Percentiles rank a stretch among this genome's conserved stretches.
Evolutionary conservation across 495 filamentous ascomycete species (phyloP).

Genomic region (Neurospora discreta): DNA sequence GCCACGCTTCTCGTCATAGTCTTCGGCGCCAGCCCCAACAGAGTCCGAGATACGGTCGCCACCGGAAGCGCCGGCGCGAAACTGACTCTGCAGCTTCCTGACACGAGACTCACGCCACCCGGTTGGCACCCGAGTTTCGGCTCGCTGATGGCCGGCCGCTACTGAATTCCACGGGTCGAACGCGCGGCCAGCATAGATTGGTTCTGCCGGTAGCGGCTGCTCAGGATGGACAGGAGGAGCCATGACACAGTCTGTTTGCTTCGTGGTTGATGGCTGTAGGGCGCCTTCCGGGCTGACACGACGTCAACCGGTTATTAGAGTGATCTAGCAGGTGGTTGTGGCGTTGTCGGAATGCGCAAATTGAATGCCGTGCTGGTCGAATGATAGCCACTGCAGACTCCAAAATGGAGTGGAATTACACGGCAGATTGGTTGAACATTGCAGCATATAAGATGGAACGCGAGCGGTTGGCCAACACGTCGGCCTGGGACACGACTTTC

Average conservation of each 20-base stretch:
- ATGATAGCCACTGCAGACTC: neutral
- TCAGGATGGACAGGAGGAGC: slow-evolving; percentile 14
- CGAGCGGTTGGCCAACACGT: neutral
- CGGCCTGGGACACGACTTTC: neutral
- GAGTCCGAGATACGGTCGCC: slow-evolving; percentile 46
- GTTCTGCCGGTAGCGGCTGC: slow-evolving; percentile 35
- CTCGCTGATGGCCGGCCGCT: slow-evolving; percentile 69
- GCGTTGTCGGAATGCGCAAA: neutral
- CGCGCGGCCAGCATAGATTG: slow-evolving; percentile 27
- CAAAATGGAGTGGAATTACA: neutral
- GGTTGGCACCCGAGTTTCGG: slow-evolving; percentile 49
- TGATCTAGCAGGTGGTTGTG: neutral
- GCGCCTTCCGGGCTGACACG: neutral
- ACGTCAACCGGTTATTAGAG: neutral
- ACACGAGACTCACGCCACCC: slow-evolving; percentile 62
- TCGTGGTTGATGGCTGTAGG: neutral
- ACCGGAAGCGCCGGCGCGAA: slow-evolving; percentile 38
- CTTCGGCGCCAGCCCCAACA: slow-evolving; percentile 42
- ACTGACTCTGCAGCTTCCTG: slow-evolving; percentile 57
- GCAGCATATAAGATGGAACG: neutral
- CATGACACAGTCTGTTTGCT: slow-evolving; percentile 10
- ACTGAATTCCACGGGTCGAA: slow-evolving; percentile 80
- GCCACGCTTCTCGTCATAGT: slow-evolving; percentile 35
- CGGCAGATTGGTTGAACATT: neutral
- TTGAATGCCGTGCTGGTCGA: neutral